Evolutionary conservation across 805 yeast genomes (phyloP).

Genomic region (Monosporozyma solicola): DNA sequence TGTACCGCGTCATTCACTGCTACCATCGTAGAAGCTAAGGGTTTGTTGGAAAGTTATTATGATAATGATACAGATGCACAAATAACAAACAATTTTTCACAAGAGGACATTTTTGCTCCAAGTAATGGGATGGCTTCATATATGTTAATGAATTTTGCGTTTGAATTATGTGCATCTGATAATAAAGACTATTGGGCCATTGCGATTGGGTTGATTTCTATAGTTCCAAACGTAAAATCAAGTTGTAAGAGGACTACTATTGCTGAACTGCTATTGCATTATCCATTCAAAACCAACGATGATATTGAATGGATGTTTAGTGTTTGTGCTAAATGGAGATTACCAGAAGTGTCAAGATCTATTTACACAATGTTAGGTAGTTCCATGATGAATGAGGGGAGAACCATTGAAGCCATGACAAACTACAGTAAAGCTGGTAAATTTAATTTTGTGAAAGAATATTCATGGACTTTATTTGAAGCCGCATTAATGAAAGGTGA

Average conservation of each 20-base stretch:
- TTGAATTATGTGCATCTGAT: constrained; percentile 23
- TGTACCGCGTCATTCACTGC: constrained; percentile 58
- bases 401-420: constrained; percentile 51
- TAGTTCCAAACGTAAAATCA: constrained; percentile 38
- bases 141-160: constrained; percentile 25
- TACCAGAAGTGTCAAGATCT: constrained; percentile 48
- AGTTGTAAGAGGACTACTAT: constrained; percentile 31
- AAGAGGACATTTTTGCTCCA: constrained; percentile 27
- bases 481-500: constrained; percentile 44
- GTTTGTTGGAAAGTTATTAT: constrained; percentile 38
- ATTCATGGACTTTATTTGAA: constrained; percentile 56
- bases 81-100: neutral
- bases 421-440: constrained; percentile 60
- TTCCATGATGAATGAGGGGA: constrained; percentile 44
- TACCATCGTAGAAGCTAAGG: constrained; percentile 54
- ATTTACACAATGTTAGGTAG: constrained; percentile 44
- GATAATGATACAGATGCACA: constrained; percentile 11
- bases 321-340: constrained; percentile 57
- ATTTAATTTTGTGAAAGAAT: constrained; percentile 38
- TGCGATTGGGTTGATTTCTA: constrained; percentile 55
- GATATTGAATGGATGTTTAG: constrained; percentile 75
- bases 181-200: constrained; percentile 50
- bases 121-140: constrained; percentile 39
- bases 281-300: constrained; percentile 55
- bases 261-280: constrained; percentile 51